Percentiles rank a stretch among this genome's conserved stretches.
phyloP scores from a whole-genome alignment of 2,329 filamentous ascomycete genomes.

The Apiospora aurea region DNA sequence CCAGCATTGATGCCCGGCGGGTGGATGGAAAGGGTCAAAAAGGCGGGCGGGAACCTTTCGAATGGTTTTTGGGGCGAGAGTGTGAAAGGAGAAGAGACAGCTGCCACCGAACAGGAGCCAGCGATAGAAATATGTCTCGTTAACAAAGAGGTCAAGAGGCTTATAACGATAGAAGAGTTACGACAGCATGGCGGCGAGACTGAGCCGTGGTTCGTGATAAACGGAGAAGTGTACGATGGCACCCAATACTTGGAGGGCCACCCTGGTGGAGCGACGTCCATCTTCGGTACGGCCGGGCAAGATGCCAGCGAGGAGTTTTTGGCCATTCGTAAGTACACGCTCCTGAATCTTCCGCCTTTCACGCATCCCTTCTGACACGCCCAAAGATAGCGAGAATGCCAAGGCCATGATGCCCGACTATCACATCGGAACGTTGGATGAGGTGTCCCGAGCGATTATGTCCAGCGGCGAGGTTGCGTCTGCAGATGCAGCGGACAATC shows the following conservation, averaged over 20 bases:
- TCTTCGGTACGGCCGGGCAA: slow-evolving; percentile 80
- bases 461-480: slow-evolving; percentile 44
- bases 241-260: slow-evolving; percentile 81
- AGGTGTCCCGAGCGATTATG: slow-evolving; percentile 62
- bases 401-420: slow-evolving; percentile 89
- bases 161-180: slow-evolving; percentile 76
- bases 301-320: slow-evolving; percentile 90
- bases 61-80: slow-evolving; percentile 89
- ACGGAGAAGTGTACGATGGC: slow-evolving; percentile 89
- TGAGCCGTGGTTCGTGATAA: slow-evolving; percentile 85
- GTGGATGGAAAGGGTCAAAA: slow-evolving; percentile 94
- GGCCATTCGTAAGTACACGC: slow-evolving; percentile 76
- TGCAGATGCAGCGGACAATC: slow-evolving; percentile 41
- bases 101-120: slow-evolving; percentile 51
- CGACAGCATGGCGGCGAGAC: slow-evolving; percentile 69
- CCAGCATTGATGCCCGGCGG: slow-evolving; percentile 79
- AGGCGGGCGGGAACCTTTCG: slow-evolving; percentile 76
- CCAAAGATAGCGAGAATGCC: slow-evolving; percentile 83
- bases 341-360: not conserved
- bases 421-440: slow-evolving; percentile 80
- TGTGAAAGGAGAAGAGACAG: slow-evolving; percentile 58
- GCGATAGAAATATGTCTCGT: slow-evolving; percentile 77
- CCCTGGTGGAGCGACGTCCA: slow-evolving; percentile 86
- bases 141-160: slow-evolving; percentile 67
- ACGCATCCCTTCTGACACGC: slow-evolving; percentile 36